phyloP scores from a whole-genome alignment of 805 yeast genomes.

The Starmera dryadoides region DNA sequence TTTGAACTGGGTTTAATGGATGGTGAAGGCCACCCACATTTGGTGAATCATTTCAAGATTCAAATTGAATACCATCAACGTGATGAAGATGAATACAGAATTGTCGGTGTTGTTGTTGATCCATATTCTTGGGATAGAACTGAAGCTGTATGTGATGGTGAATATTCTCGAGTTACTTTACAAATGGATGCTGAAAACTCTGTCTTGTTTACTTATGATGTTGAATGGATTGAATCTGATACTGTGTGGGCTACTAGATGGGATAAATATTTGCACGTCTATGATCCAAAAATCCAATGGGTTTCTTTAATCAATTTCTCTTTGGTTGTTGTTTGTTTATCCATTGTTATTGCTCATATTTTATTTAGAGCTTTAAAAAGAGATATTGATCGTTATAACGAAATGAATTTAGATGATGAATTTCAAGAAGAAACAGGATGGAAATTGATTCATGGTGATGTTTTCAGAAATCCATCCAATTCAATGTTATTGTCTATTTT shows the following conservation, averaged over 20 bases:
- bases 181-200: conserved; percentile 40
- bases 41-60: conserved; percentile 79
- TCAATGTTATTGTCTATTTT: conserved; percentile 69
- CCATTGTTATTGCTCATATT: conserved; percentile 72
- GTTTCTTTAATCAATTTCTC: conserved; percentile 85
- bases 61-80: conserved; percentile 77
- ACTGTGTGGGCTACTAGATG: conserved; percentile 97
- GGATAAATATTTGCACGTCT: conserved; percentile 92
- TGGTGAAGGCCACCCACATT: conserved; percentile 44
- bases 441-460: conserved; percentile 94
- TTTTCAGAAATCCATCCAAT: conserved; percentile 75
- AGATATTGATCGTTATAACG: conserved; percentile 86
- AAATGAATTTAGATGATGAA: conserved; percentile 79
- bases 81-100: conserved; percentile 61
- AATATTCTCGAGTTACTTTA: conserved; percentile 37
- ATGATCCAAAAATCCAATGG: conserved; percentile 94
- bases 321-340: conserved; percentile 68
- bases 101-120: conserved; percentile 81
- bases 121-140: conserved; percentile 52
- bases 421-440: conserved; percentile 93
- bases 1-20: conserved; percentile 73
- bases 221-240: conserved; percentile 57
- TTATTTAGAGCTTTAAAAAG: conserved; percentile 71
- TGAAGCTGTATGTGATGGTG: conserved; percentile 28
- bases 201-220: conserved; percentile 83